Conservation (phyloP, 768 basidiomycete genomes). For the Leucocoprinus birnbaumii region DNA sequence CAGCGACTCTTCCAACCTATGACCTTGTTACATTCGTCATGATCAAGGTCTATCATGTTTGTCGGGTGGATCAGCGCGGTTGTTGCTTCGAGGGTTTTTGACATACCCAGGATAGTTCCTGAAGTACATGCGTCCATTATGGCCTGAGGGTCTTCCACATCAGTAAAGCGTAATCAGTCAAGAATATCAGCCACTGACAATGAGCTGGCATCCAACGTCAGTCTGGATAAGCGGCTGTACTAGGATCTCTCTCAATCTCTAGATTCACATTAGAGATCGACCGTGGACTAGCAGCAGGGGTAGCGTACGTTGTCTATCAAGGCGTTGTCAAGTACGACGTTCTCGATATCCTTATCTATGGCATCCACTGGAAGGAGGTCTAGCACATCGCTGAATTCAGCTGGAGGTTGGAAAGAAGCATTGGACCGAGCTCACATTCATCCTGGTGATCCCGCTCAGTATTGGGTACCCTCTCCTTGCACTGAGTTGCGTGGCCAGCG, state of each 20-base stretch:
- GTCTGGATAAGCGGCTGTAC: neutral
- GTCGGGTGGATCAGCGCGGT: neutral
- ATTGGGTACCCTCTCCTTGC: neutral
- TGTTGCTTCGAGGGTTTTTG: neutral
- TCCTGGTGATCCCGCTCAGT: constrained; percentile 15
- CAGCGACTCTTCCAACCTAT: constrained; percentile 8
- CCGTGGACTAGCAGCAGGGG: too few species aligned
- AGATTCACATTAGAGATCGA: too few species aligned
- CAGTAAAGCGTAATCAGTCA: neutral
- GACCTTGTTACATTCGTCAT: constrained; percentile 14
- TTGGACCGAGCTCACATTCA: constrained; percentile 13
- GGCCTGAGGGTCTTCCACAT: neutral
- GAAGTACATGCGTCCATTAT: constrained; percentile 11
- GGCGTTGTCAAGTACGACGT: neutral
- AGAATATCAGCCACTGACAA: neutral
- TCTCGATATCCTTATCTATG: neutral
- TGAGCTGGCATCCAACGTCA: neutral
- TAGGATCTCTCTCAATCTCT: neutral
- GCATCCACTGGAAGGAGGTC: constrained; percentile 15
- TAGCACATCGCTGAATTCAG: neutral
- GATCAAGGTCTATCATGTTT: constrained; percentile 12
- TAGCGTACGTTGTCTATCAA: neutral
- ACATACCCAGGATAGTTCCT: constrained; percentile 15
- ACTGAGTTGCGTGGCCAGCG: constrained; percentile 14
- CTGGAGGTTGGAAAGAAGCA: too few species aligned